phyloP scores from a whole-genome alignment of 148 eudicot species.

The Beta vulgaris region DNA sequence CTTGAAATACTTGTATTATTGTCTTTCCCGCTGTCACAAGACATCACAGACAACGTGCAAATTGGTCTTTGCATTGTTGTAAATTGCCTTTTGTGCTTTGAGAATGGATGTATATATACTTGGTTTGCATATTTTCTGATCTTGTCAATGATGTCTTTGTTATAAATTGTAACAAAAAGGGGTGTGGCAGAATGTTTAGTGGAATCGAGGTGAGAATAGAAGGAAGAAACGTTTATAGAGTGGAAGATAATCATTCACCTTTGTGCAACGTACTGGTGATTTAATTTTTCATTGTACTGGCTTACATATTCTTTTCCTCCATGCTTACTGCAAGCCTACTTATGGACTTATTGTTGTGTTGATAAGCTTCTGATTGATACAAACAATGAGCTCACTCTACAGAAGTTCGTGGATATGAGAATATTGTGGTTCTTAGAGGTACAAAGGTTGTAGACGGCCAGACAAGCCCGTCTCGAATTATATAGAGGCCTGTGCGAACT shows the following conservation, averaged over 20 bases:
- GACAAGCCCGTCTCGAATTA: no score
- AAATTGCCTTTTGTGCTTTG: not conserved
- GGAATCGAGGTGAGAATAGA: not conserved
- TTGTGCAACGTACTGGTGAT: not conserved
- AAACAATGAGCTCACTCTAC: slow-evolving; percentile 70
- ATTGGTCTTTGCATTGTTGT: not conserved
- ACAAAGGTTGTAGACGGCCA: slow-evolving; percentile 89
- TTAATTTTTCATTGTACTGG: not conserved
- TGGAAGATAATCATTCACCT: not conserved
- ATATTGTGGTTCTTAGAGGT: slow-evolving; percentile 59
- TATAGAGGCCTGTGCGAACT: no score
- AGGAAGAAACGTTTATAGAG: not conserved
- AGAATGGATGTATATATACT: not conserved
- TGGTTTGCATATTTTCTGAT: not conserved
- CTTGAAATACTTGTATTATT: not conserved
- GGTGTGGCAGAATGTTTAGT: not conserved
- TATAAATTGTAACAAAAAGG: not conserved
- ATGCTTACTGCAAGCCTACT: not conserved
- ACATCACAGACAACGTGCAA: not conserved
- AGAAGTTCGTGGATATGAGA: slow-evolving; percentile 94
- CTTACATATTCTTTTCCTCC: not conserved
- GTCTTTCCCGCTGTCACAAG: not conserved
- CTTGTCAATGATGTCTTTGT: not conserved
- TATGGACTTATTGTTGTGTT: not conserved
- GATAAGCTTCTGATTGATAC: slow-evolving; percentile 39